A percentile compares a stretch with the other conserved stretches of the same genome.
These are phyloP conservation scores for Pichia rugopelliculosa DNA, from an alignment of 805 yeast species.

Conservation along the genomic window DNA sequence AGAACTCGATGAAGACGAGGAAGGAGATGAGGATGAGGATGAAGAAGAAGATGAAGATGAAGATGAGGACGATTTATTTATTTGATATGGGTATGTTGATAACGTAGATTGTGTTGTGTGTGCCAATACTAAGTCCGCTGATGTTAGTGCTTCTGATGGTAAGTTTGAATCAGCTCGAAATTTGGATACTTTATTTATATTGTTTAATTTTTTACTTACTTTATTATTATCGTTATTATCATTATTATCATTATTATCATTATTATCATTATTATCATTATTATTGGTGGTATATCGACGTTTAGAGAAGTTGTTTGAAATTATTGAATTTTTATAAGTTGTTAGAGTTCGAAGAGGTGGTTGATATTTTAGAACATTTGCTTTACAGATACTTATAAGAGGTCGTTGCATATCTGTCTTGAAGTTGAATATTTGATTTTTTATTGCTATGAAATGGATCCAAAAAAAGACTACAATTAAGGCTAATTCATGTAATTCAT, in stretches of 20 bases:
- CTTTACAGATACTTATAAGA: not conserved
- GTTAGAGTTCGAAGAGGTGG: not conserved
- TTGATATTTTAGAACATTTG: not conserved
- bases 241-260: not conserved
- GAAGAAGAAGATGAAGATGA: not conserved
- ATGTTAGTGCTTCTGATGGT: constrained; percentile 2
- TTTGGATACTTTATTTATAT: not conserved
- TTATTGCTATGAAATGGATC: not conserved
- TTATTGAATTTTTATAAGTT: not conserved
- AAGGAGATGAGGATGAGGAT: not conserved
- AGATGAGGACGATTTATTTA: constrained; percentile 1
- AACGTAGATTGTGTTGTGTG: constrained; percentile 2
- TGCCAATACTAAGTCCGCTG: constrained; percentile 7
- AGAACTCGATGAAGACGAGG: not conserved
- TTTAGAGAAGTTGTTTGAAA: not conserved
- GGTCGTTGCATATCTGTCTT: not conserved
- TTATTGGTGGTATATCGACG: not conserved
- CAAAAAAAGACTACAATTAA: no score
- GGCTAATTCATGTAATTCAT: no score
- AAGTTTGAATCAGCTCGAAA: not conserved
- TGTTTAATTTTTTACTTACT: not conserved
- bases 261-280: not conserved
- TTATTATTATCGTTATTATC: not conserved
- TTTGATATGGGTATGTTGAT: constrained; percentile 8
- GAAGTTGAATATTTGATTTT: not conserved